Evolutionary conservation across 1,139 yeast genomes (phyloP).

Genomic region (Kodamaea anthophila): DNA sequence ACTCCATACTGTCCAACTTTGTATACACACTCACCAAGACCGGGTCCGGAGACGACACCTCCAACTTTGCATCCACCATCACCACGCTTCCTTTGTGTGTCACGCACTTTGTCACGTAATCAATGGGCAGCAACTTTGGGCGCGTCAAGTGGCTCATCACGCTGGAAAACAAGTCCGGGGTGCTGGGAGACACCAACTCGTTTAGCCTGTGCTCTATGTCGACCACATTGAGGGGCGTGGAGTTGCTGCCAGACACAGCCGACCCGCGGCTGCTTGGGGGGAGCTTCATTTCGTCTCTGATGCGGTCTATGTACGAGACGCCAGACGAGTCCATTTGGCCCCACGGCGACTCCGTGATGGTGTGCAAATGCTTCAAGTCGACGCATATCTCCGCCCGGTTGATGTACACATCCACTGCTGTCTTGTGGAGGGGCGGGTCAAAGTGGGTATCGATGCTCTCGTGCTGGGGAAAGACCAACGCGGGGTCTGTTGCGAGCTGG

Average conservation of each 20-base stretch:
- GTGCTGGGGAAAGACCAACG: slow-evolving; percentile 35
- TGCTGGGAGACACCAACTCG: slow-evolving; percentile 8
- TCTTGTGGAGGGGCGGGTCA: slow-evolving; percentile 28
- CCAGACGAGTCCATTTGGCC: slow-evolving; percentile 30
- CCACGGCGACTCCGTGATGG: slow-evolving; percentile 40
- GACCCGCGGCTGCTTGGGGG: slow-evolving; percentile 14
- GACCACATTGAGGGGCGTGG: slow-evolving; percentile 14
- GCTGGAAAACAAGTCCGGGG: slow-evolving; percentile 15
- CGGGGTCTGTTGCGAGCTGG: slow-evolving; percentile 40
- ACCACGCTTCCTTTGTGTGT: slow-evolving; percentile 39
- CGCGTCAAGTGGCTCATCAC: slow-evolving; percentile 27
- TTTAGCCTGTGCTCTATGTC: slow-evolving; percentile 17
- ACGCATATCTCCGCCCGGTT: slow-evolving; percentile 43
- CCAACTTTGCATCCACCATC: slow-evolving; percentile 38
- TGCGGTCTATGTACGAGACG: slow-evolving; percentile 33
- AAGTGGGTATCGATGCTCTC: slow-evolving; percentile 21
- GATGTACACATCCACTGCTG: slow-evolving; percentile 36
- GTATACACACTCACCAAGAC: slow-evolving; percentile 39
- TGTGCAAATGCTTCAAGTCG: slow-evolving; percentile 35
- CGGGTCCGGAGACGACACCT: slow-evolving; percentile 41
- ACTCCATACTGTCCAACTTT: slow-evolving; percentile 39
- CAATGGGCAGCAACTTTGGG: slow-evolving; percentile 32
- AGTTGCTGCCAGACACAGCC: slow-evolving; percentile 3
- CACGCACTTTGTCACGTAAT: slow-evolving; percentile 40
- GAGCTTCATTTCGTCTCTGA: slow-evolving; percentile 38